These are phyloP conservation scores for Apiotrichum laibachii DNA, from an alignment of 1,284 basidiomycete species.

Conservation along the genomic window DNA sequence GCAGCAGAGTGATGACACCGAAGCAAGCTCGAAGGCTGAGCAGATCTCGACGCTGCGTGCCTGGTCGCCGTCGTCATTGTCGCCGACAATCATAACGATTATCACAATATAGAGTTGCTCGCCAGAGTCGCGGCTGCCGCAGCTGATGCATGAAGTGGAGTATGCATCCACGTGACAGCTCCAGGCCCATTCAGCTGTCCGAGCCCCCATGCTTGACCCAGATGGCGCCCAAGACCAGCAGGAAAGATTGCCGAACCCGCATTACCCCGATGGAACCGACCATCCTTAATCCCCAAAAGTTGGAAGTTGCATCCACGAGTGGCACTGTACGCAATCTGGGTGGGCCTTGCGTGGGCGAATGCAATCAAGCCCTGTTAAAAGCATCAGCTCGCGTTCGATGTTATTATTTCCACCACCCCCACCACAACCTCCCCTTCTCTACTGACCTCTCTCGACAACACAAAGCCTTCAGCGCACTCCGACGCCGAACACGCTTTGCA, in stretches of 20 bases:
- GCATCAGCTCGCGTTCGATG: neutral
- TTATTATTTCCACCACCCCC: neutral
- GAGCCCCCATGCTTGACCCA: neutral
- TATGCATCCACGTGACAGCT: neutral
- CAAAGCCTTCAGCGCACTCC: neutral
- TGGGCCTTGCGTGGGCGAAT: slow-evolving; percentile 11
- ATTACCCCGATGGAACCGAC: neutral
- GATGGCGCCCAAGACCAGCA: neutral
- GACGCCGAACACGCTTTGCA: neutral
- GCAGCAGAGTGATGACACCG: no score
- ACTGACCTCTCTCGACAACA: neutral
- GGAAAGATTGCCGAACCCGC: neutral
- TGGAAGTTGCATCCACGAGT: neutral
- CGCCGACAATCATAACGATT: no score
- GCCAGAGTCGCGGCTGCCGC: neutral
- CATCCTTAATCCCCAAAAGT: slow-evolving; percentile 13
- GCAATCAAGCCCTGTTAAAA: neutral
- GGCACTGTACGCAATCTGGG: neutral
- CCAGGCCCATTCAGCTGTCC: neutral
- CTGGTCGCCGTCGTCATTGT: no score
- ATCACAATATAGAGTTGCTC: no score
- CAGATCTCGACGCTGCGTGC: no score
- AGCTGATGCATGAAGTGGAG: neutral
- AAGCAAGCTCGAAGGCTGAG: no score
- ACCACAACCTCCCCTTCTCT: neutral